Percentiles rank a stretch among this genome's conserved stretches.
These are phyloP conservation scores for Fomitopsis serialis DNA, from an alignment of 768 basidiomycete genomes.

Conservation along the genomic window DNA sequence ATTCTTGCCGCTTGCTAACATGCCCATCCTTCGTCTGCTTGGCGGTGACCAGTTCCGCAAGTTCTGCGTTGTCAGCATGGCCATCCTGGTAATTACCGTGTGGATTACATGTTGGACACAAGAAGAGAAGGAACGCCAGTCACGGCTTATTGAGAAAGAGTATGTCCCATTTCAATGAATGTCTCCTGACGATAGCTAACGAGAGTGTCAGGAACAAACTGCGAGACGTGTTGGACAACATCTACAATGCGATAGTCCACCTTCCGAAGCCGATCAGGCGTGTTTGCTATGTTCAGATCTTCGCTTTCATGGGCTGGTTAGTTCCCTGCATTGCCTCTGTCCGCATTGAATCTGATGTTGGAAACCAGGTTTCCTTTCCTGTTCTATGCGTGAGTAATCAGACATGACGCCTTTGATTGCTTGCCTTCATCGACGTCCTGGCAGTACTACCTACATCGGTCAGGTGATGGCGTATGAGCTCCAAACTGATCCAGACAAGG, in stretches of 20 bases:
- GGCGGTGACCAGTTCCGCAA: conserved; percentile 95
- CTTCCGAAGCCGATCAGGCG: conserved; percentile 81
- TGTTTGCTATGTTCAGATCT: conserved; percentile 91
- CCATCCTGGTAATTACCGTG: conserved; percentile 76
- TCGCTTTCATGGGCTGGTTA: conserved; percentile 95
- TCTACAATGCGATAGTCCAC: conserved; percentile 62
- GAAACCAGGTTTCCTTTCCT: conserved; percentile 83
- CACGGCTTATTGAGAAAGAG: conserved; percentile 31
- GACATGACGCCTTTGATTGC: not conserved
- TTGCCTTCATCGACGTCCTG: not conserved
- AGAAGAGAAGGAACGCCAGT: conserved; percentile 67
- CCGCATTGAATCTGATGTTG: not conserved
- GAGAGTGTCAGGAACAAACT: conserved; percentile 38
- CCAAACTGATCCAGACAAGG: conserved; percentile 69
- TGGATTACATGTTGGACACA: conserved; percentile 86
- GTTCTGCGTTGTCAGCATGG: conserved; percentile 83
- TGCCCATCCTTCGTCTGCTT: conserved; percentile 73
- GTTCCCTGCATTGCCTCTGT: conserved; percentile 16
- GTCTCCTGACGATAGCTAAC: not conserved
- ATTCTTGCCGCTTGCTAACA: conserved; percentile 78
- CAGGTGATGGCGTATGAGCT: conserved; percentile 88
- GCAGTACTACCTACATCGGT: conserved; percentile 87
- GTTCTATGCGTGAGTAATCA: conserved; percentile 69
- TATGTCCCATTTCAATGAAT: not conserved
- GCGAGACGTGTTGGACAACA: conserved; percentile 74